Evolutionary conservation across 2,329 filamentous ascomycete genomes (phyloP).

Genomic region (Fusarium incarnatum): DNA sequence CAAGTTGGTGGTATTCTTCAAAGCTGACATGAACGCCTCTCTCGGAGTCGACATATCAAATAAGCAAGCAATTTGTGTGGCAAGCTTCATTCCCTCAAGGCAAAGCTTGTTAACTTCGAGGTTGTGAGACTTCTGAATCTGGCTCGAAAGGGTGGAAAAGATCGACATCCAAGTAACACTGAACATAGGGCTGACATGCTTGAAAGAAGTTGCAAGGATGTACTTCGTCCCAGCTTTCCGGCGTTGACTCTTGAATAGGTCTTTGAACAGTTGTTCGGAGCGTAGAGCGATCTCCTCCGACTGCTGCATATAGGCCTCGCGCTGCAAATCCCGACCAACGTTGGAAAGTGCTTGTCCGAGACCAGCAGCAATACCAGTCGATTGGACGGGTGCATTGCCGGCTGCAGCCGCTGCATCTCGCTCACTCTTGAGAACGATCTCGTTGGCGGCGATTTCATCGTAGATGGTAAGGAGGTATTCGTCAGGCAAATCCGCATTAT

Average conservation of each 20-base stretch:
- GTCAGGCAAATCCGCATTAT: constrained; percentile 90
- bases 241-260: constrained; percentile 88
- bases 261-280: constrained; percentile 89
- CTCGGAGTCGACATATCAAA: constrained; percentile 94
- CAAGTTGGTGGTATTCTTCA: constrained; percentile 94
- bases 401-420: constrained; percentile 87
- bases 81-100: constrained; percentile 94
- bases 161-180: constrained; percentile 99
- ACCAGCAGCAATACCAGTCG: constrained; percentile 80
- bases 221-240: constrained; percentile 79
- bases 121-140: constrained; percentile 93
- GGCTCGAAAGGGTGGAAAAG: constrained; percentile 91
- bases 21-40: constrained; percentile 91
- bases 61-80: constrained; percentile 90
- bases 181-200: constrained; percentile 98
- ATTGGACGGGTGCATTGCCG: constrained; percentile 69
- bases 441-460: constrained; percentile 90
- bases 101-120: constrained; percentile 91
- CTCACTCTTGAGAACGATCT: constrained; percentile 95
- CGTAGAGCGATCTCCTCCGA: constrained; percentile 88
- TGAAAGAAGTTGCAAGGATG: constrained; percentile 92
- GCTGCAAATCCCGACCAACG: constrained; percentile 88
- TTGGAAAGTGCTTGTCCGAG: constrained; percentile 92
- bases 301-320: constrained; percentile 93
- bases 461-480: constrained; percentile 92